phyloP scores from a whole-genome alignment of 192 early-diverging fungal species.

The Physocladia obscura region DNA sequence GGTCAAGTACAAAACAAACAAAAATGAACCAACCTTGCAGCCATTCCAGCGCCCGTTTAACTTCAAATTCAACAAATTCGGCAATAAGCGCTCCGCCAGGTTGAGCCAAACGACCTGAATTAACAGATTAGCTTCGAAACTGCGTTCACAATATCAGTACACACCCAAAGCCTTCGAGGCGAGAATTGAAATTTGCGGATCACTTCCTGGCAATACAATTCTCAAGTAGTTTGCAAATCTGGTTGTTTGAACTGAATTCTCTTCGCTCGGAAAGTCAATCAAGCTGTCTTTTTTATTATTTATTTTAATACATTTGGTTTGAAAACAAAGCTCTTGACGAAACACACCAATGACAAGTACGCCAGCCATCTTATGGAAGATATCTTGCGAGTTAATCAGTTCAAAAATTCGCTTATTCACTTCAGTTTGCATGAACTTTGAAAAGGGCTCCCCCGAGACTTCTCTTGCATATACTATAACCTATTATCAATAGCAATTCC shows the following conservation, averaged over 20 bases:
- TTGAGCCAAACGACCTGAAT: constrained; percentile 61
- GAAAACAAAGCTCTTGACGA: too few species aligned
- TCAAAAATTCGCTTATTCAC: constrained; percentile 80
- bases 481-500: too few species aligned
- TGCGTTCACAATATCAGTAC: neutral
- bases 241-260: constrained; percentile 74
- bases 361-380: constrained; percentile 76
- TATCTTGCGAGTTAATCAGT: constrained; percentile 72
- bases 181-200: constrained; percentile 70
- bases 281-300: constrained; percentile 62
- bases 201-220: constrained; percentile 70
- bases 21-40: constrained; percentile 64
- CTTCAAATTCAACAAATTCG: constrained; percentile 82
- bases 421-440: constrained; percentile 71
- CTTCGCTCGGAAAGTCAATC: constrained; percentile 78
- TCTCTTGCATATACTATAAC: constrained; percentile 62
- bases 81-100: constrained; percentile 68
- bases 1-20: neutral
- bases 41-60: constrained; percentile 82
- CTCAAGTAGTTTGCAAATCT: constrained; percentile 81
- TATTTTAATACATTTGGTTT: neutral
- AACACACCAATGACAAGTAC: constrained; percentile 75
- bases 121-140: too few species aligned
- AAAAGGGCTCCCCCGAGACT: constrained; percentile 68
- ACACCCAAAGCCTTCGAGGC: constrained; percentile 72